Evolutionary conservation across 208 protist species (phyloP), one percentile per base, ranked within the genome.

Genomic region (Eutreptiella sp.): DNA sequence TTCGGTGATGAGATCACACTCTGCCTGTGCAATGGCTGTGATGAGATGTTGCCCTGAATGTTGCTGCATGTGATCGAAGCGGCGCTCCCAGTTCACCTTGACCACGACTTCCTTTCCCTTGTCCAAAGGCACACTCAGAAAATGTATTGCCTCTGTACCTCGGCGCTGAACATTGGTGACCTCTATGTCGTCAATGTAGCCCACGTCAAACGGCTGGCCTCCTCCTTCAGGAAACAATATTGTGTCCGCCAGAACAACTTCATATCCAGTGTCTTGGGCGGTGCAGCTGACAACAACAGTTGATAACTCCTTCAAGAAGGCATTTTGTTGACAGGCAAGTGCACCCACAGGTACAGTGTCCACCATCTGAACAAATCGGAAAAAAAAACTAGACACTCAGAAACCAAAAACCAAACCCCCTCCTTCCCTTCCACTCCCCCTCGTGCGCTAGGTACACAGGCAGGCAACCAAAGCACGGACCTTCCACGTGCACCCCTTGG

Each of bases 31-130:
- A 0, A 91, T 54, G 2, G 85, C 81, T 0, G 73, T 79, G 32
- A 94, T 73, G 4, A 94, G 47, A 54, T 94, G 88, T 62, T 94
- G 88, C 0, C 73, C 84, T 4, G 84, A 87, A 79, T 94, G 88
- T 45, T 92, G 85, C 72, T 94, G 85, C 81, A 89, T 90, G 77
- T 94, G 85, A 38, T 94, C 85, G 0, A 83, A 47, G 3, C 88
- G 81, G 3, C 85, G 81, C 0, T 29, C 43, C 81, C 83, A 88
- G 53, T 92, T 77, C 7, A 92, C 76, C 1, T 55, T 47, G 43
- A 90, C 54, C 11, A 66, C 19, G 28, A 92, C 83, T 11, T 45
- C 28, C 19, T 24, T 34, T 1, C 31, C 31, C 16, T 43, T 29
- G 14, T 7, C 5, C 1, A 48, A 29, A 2, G 31, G 0, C 1